phyloP scores from a whole-genome alignment of 106 monocot species.

The Apostasia ramifera region DNA sequence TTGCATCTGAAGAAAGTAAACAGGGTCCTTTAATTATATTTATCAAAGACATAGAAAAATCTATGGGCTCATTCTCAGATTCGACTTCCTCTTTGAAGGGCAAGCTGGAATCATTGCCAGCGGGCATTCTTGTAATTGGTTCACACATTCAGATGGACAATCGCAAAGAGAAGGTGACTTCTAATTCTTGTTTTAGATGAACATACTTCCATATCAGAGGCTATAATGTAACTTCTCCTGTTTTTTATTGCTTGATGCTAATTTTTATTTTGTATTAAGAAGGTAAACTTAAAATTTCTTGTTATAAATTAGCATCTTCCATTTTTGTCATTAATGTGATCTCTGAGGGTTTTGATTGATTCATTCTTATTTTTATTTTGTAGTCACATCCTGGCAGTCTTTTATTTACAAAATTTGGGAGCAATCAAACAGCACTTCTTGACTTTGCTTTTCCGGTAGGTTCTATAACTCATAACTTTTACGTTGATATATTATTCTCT shows the following conservation, averaged over 20 bases:
- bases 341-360: background rate
- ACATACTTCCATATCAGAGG: background rate
- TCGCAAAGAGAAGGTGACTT: conserved; percentile 87
- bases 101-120: conserved; percentile 73
- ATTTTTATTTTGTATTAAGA: too few species aligned
- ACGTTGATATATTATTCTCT: background rate
- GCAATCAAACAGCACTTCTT: conserved; percentile 88
- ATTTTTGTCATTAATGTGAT: background rate
- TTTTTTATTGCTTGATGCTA: background rate
- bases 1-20: conserved; percentile 75
- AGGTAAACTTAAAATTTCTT: too few species aligned
- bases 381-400: conserved; percentile 98
- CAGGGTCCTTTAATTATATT: conserved; percentile 74
- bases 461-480: background rate
- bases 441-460: conserved; percentile 91
- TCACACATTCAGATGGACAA: conserved; percentile 81
- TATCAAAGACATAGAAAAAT: conserved; percentile 93
- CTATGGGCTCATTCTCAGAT: conserved; percentile 47
- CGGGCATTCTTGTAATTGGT: conserved; percentile 79
- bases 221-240: background rate
- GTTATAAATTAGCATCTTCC: background rate
- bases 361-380: conserved; percentile 18
- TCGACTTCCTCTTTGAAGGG: conserved; percentile 55
- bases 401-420: conserved; percentile 97
- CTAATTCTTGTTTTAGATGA: background rate